Conservation (phyloP, 2,329 filamentous ascomycete genomes). For the Colletotrichum sp. region DNA sequence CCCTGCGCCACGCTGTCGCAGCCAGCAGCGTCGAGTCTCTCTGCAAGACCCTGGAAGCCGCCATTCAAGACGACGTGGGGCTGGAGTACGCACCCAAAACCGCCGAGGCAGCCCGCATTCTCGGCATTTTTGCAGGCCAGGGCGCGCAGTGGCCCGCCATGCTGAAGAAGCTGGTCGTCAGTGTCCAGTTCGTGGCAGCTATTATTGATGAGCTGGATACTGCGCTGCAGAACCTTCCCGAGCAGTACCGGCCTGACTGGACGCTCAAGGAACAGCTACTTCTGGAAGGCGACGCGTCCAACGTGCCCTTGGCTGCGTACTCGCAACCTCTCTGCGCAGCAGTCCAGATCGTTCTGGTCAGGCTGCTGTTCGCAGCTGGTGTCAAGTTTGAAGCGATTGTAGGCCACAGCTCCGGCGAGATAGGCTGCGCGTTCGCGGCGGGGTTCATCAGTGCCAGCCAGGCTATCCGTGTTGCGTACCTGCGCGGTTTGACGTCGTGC, state of each 20-base stretch:
- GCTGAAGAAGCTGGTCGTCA: not conserved
- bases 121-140: conserved; percentile 23
- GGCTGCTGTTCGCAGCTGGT: conserved; percentile 30
- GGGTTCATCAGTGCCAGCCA: conserved; percentile 42
- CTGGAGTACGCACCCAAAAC: not conserved
- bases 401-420: not conserved
- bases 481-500: conserved; percentile 36
- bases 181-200: not conserved
- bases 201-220: conserved; percentile 24
- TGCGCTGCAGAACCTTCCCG: conserved; percentile 18
- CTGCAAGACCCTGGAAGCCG: not conserved
- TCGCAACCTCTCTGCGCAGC: not conserved
- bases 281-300: not conserved
- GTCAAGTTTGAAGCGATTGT: conserved; percentile 21
- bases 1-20: not conserved
- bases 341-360: conserved; percentile 26
- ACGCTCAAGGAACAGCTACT: not conserved
- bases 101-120: not conserved
- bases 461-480: conserved; percentile 49
- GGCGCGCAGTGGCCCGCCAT: not conserved
- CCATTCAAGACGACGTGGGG: not conserved
- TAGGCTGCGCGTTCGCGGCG: conserved; percentile 53
- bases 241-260: not conserved
- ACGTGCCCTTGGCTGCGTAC: not conserved
- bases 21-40: not conserved